Evolutionary conservation across 2,329 filamentous ascomycete species (phyloP).

Genomic region (Penicillium sp.): DNA sequence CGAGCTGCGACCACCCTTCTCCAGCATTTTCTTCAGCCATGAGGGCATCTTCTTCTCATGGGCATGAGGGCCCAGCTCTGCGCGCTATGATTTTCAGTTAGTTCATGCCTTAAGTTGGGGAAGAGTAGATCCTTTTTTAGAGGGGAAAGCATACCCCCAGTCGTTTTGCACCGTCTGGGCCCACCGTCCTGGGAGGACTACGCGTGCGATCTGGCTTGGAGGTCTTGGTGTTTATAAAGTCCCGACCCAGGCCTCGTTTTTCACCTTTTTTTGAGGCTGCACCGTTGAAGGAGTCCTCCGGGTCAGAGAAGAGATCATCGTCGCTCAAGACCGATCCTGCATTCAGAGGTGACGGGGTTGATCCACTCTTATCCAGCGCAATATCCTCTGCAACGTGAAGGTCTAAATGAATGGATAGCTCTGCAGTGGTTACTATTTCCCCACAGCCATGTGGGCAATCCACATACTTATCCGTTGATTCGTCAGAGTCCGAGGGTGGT

Average conservation of each 20-base stretch:
- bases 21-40: constrained; percentile 64
- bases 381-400: constrained; percentile 55
- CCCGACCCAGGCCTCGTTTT: constrained; percentile 15
- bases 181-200: constrained; percentile 13
- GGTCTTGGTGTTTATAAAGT: constrained; percentile 11
- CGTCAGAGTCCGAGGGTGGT: constrained; percentile 8
- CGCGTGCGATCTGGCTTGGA: constrained; percentile 14
- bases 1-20: constrained; percentile 57
- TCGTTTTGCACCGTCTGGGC: constrained; percentile 26
- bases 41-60: constrained; percentile 73
- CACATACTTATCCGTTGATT: constrained; percentile 41
- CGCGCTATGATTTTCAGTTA: constrained; percentile 43
- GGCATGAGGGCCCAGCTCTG: constrained; percentile 69
- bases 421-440: constrained; percentile 54
- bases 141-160: constrained; percentile 28
- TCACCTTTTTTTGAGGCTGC: constrained; percentile 6
- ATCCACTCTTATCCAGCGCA: constrained; percentile 41
- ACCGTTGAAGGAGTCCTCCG: constrained; percentile 10
- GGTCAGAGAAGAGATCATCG: constrained; percentile 8
- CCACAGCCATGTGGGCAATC: constrained; percentile 61
- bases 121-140: neutral
- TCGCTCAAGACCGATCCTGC: constrained; percentile 1
- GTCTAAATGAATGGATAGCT: constrained; percentile 61
- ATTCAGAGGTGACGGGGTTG: constrained; percentile 6
- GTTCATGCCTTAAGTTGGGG: neutral